Evolutionary conservation across 192 early-diverging fungal genomes (phyloP), one percentile per base, ranked within the genome.

Genomic region (Backusella mclennaniae): DNA sequence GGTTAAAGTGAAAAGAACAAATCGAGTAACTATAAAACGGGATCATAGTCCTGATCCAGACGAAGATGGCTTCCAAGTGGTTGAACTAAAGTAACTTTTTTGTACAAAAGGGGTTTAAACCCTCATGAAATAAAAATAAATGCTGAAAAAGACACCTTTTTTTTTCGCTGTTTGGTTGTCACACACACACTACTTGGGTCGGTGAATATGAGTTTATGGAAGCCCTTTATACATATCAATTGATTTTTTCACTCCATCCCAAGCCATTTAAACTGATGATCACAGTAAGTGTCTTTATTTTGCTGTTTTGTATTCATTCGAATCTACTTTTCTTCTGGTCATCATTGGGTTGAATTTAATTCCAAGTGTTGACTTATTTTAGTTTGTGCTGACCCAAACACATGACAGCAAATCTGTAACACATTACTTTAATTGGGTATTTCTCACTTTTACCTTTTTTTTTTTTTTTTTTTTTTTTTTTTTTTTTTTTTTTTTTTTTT

Each of bases 11-110:
- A 21, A 41, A 29, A 63, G 21, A 63, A 29, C 56, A 63, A 63
- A 63, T 63, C 56, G 56, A 63, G 56, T 63, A 63, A 63, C 23
- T 29, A 11, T 63, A 63, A 63, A 63, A 63, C 56, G 26, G 26
- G 56, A 63, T 63, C 21, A 63, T 63, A 12, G 56, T 63, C 26
- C 56, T 63, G 56, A 63, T 63, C 56, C 11, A 63, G 56, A 63
- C 12, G 56, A 63, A 63, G 56, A 63, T 29, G 56, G 56, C 12
- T 63, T 63, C 4, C 56, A 63, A 63, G 56, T 63, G n/a, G 56
- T 63, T 63, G 56, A 63, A 63, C 56, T 63, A 29, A 63, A 63
- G 56, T 63, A 63, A 63, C 21, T 63, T 63, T 63, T 29, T 63
- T 26, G 56, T 63, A 31, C 26, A 63, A 63, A 63, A 63, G 56